Evolutionary conservation across 371 early-diverging fungal genomes (phyloP).

Genomic region (Rhizopus microsporus): DNA sequence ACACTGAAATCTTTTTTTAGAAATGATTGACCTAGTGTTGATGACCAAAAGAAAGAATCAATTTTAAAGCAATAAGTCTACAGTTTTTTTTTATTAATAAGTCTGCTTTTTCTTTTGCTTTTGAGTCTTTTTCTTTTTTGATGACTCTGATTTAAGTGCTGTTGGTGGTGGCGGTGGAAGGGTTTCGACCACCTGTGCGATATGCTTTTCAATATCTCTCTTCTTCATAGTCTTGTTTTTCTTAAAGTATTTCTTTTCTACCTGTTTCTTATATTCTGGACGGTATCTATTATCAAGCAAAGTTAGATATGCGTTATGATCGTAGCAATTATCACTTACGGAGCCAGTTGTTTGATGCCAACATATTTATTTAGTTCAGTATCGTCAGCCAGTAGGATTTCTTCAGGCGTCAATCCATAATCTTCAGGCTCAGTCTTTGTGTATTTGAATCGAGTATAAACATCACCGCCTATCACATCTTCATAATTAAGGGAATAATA

Average conservation of each 20-base stretch:
- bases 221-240: slow-evolving; percentile 6
- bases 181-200: slow-evolving; percentile 3
- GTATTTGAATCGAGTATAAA: slow-evolving; percentile 92
- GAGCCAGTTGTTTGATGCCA: slow-evolving; percentile 86
- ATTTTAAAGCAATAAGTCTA: too few species aligned
- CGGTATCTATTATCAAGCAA: slow-evolving; percentile 2
- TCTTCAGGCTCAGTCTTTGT: slow-evolving; percentile 69
- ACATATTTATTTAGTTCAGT: slow-evolving; percentile 82
- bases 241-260: neutral
- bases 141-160: slow-evolving; percentile 2
- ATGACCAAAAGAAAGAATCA: too few species aligned
- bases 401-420: slow-evolving; percentile 79
- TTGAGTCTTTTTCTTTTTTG: slow-evolving; percentile 6
- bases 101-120: slow-evolving; percentile 8
- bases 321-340: slow-evolving; percentile 55
- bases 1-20: too few species aligned
- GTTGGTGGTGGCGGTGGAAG: neutral
- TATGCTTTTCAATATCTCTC: slow-evolving; percentile 13
- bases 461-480: slow-evolving; percentile 88
- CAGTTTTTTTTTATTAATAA: neutral
- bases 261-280: neutral
- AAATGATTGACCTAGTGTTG: too few species aligned
- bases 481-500: slow-evolving; percentile 92
- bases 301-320: neutral
- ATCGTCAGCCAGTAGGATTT: slow-evolving; percentile 91